Base-by-base conservation (phyloP, 2,329 filamentous ascomycete species). In the Lachnellula suecica region DNA sequence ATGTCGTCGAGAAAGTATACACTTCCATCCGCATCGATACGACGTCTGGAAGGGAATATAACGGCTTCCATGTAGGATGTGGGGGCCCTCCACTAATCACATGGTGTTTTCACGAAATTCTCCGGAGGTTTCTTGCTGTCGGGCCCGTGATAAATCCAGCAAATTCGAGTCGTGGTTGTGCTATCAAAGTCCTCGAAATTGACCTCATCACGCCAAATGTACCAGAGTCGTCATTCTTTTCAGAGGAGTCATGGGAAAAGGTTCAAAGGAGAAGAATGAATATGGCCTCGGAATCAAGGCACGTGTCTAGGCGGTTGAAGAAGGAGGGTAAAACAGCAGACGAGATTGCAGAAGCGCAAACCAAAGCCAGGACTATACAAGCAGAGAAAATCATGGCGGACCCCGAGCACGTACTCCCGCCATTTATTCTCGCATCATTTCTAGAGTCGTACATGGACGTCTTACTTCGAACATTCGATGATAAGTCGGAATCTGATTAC, bases 111-210 rank as follows among this genome's bases (percentile, higher is more conserved):
- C 29, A 24, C 20, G 13, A 24, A 24, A 9, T 47, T 23, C 25
- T 38, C 17, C 20, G 25, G 9, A 13, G 45, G 15, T 41, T 47
- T 27, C 10, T 47, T 2, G 25, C 13, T n/a, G 23, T 47, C 15
- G 45, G 45, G 11, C 45, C 45, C 4, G 35, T 22, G n/a, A 13
- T 38, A 9, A 47, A 47, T 38, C 35, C 45, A n/a, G 15, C n/a
- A n/a, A n/a, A n/a, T n/a, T n/a, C n/a, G n/a, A n/a, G n/a, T n/a
- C n/a, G n/a, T n/a, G n/a, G n/a, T n/a, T n/a, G n/a, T n/a, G n/a
- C n/a, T n/a, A n/a, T n/a, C n/a, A n/a, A n/a, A n/a, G n/a, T n/a
- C n/a, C n/a, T n/a, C n/a, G n/a, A n/a, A n/a, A n/a, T n/a, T n/a
- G n/a, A n/a, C n/a, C n/a, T n/a, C n/a, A n/a, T n/a, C n/a, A n/a